Evolutionary conservation across 1,139 yeast species (phyloP), one percentile per base, ranked within the genome.

Genomic region (Saccharomyces hybrid): DNA sequence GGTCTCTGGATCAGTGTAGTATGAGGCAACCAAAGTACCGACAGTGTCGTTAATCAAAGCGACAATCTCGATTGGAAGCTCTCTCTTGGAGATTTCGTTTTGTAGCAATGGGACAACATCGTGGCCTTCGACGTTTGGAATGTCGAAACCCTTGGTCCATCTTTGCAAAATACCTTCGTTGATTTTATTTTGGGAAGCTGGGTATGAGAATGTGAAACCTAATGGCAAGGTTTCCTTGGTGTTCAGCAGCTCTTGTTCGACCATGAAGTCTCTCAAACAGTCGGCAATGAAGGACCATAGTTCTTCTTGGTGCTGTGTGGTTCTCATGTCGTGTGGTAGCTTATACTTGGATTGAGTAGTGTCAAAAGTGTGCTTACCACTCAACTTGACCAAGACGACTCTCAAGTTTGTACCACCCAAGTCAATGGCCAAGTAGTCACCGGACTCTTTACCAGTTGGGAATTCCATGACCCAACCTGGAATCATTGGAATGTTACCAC

Each of bases 91-190:
- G 61, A 93, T 78, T 49, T 96, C 88, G 8, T 75, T 75, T 74
- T 87, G 95, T 66, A 93, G 80, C 86, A 91, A 78, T 59, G 96
- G 96, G 53, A 87, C 97, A 55, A 93, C 97, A 68, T 93, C 96
- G 55, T 87, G 79, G 59, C 97, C 97, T 76, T 93, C 99, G 54
- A 93, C 97, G 58, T 86, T 90, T 55, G 82, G 86, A 65, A 93
- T 89, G 71, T 93, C 97, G 73, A 88, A 93, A 61, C 99, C 99
- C 77, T 93, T 93, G 59, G 99, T 93, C 99, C 99, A 93, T 73
- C 95, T 82, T 78, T 89, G 96, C 70, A 93, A 80, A 55, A 88
- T 72, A 69, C 98, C 99, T 64, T 82, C 78, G 75, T 88, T 86
- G 68, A 93, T 89, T 57, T 85, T 86, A 61, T 76, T 72, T 75